phyloP scores from a whole-genome alignment of 139 green algal species.

The Penium margaritaceum region DNA sequence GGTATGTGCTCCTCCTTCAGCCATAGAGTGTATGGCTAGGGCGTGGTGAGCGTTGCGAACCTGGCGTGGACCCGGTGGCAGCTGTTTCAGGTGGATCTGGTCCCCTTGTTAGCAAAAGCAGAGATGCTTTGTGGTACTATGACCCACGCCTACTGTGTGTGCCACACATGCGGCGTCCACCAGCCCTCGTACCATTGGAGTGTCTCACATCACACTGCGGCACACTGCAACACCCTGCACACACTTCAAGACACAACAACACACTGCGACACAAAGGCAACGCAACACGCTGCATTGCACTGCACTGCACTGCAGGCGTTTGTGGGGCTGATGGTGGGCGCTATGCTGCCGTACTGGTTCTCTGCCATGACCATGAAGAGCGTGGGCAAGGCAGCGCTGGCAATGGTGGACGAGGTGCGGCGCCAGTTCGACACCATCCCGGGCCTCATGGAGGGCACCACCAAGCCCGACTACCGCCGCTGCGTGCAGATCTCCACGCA shows the following conservation, averaged over 20 bases:
- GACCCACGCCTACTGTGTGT: not conserved
- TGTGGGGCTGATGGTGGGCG: slow-evolving; percentile 53
- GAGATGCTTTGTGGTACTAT: slow-evolving; percentile 1
- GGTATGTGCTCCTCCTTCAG: slow-evolving; percentile 8
- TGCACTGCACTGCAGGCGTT: slow-evolving; percentile 45
- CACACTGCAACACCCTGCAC: not conserved
- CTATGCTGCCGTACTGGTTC: slow-evolving; percentile 62
- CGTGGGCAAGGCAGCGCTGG: slow-evolving; percentile 53
- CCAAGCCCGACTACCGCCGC: slow-evolving; percentile 52
- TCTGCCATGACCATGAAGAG: slow-evolving; percentile 49
- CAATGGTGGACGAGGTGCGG: slow-evolving; percentile 56
- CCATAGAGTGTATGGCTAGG: not conserved
- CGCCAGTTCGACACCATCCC: slow-evolving; percentile 54
- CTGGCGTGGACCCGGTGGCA: not conserved
- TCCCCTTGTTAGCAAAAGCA: too few relatives aligned
- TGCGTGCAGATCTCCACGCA: slow-evolving; percentile 60
- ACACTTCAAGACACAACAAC: not conserved
- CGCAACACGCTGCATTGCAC: not conserved
- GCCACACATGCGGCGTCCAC: not conserved
- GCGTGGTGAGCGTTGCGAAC: not conserved
- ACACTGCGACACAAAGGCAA: not conserved
- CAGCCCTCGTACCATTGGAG: not conserved
- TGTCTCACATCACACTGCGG: not conserved
- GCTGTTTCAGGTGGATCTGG: not conserved
- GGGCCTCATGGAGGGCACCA: slow-evolving; percentile 58